Percentiles rank a stretch among this genome's conserved stretches.
Conservation (phyloP, 768 basidiomycete genomes). For the Imleria badia region DNA sequence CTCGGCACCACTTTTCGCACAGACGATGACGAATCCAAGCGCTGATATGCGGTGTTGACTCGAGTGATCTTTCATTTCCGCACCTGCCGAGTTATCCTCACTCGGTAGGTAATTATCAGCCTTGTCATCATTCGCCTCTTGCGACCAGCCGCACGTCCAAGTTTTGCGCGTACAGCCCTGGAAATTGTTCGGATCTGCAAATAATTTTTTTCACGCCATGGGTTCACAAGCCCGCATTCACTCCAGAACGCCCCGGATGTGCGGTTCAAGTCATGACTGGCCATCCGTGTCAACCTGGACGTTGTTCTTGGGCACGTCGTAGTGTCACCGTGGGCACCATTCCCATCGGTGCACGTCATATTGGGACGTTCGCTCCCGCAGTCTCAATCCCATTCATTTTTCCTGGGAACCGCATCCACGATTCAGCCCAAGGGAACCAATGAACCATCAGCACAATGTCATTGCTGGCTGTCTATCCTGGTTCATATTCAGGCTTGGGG, state of each 20-base stretch:
- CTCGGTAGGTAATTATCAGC: too few species aligned
- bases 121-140: too few species aligned
- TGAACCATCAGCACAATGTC: neutral
- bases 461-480: neutral
- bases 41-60: too few species aligned
- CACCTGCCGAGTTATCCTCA: too few species aligned
- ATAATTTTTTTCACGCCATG: neutral
- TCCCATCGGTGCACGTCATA: neutral
- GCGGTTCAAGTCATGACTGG: neutral
- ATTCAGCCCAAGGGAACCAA: neutral
- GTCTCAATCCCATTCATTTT: neutral
- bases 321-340: neutral
- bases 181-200: too few species aligned
- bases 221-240: neutral
- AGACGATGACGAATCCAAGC: too few species aligned
- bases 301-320: neutral
- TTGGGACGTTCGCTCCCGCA: neutral
- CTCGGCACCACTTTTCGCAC: too few species aligned
- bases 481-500: too few species aligned
- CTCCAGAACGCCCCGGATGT: neutral
- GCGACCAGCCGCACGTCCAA: too few species aligned
- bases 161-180: too few species aligned
- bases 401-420: neutral
- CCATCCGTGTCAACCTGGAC: neutral
- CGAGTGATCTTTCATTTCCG: too few species aligned